Evolutionary conservation across 331 rosid genomes (phyloP), one percentile per base, ranked within the genome.

Genomic region (Cucumis variabilis): DNA sequence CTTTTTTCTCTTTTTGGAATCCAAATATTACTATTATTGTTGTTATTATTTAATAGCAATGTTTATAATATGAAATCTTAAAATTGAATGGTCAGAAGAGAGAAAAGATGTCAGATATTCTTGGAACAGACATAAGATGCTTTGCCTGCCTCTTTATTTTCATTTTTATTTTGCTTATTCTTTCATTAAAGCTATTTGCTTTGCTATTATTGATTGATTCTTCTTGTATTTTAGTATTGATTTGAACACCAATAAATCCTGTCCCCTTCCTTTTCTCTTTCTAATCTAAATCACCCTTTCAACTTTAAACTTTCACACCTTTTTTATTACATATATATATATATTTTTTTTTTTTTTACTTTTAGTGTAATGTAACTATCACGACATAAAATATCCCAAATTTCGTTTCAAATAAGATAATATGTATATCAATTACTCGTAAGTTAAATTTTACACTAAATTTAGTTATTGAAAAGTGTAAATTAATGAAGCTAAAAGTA

Each of bases 191-290:
- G 51, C 30, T 20, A 11, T 80, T 82, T 82, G 66, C 67, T 60
- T 82, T 82, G 33, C 33, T 60, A 62, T 82, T 11, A 81, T 33
- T 81, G 70, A 55, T 51, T 55, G 85, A 81, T 81, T 53, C 85
- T 81, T 30, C 5, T 2, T 28, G 51, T 24, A 77, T n/a, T 48
- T 50, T 77, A 50, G 23, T 48, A n/a, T 14, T 77, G 12, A 46
- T 78, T 78, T 44, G 12, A 79, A 50, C 6, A 33, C 24, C 41
- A 21, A 82, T 82, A 55, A 80, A 16, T 15, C 48, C n/a, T 80
- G 84, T 80, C 84, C 19, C 67, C 48, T 62, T 21, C 67, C 33
- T 25, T 55, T 27, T 55, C 48, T 27, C 70, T 58, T 58, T 81
- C 65, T 81, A 76, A 13, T 48, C 16, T 53, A 58, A 17, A 17